phyloP scores from a whole-genome alignment of 768 basidiomycete species.

The Tephrocybe sp. region DNA sequence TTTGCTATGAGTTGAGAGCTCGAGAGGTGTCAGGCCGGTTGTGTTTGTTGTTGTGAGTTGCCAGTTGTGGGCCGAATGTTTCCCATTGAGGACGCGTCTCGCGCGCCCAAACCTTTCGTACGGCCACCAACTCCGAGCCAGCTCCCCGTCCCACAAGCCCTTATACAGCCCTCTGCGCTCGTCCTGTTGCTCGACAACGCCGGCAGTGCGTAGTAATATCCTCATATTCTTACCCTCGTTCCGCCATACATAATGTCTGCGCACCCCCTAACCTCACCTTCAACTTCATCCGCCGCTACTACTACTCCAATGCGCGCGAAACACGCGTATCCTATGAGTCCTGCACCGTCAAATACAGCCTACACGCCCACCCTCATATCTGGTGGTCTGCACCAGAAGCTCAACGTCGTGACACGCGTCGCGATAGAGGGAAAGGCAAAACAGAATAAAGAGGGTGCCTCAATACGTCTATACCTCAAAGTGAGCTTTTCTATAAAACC shows the following conservation, averaged over 20 bases:
- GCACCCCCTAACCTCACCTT: constrained; percentile 12
- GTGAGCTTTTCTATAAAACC: constrained; percentile 31
- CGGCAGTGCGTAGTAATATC: background rate
- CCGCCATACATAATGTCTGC: constrained; percentile 11
- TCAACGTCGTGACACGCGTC: constrained; percentile 71
- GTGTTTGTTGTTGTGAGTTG: constrained; percentile 8
- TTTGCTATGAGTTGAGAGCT: constrained; percentile 5
- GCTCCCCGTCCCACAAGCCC: constrained; percentile 7
- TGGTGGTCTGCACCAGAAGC: constrained; percentile 40
- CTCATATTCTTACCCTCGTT: background rate
- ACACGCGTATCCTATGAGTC: constrained; percentile 18
- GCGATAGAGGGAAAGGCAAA: constrained; percentile 74
- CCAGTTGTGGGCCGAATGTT: constrained; percentile 14
- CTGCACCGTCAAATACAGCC: constrained; percentile 26
- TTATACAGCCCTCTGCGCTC: constrained; percentile 9
- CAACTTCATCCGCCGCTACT: constrained; percentile 3
- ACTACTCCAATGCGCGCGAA: constrained; percentile 15
- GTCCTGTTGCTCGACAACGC: background rate
- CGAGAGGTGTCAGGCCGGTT: background rate
- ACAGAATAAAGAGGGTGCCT: constrained; percentile 60
- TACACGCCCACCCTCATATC: constrained; percentile 49
- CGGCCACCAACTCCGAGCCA: background rate
- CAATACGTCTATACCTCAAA: constrained; percentile 76
- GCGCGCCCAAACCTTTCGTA: constrained; percentile 13
- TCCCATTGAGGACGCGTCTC: constrained; percentile 28